Evolutionary conservation across 2,329 filamentous ascomycete genomes (phyloP), one percentile per base, ranked within the genome.

Genomic region (Pseudocercospora pini-densiflorae): DNA sequence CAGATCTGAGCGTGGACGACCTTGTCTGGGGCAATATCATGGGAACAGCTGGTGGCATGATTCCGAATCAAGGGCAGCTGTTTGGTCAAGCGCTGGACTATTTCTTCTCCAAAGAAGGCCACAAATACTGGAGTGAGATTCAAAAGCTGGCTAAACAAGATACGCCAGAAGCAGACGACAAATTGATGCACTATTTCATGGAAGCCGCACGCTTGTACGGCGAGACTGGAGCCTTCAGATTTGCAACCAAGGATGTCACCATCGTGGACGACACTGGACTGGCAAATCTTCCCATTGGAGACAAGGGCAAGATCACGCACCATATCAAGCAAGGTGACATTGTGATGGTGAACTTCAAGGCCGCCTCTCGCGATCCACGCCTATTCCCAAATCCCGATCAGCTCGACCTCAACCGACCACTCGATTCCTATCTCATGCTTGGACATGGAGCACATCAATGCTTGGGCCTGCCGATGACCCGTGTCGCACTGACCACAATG

Each of bases 1-100:
- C 68, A 9, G 59, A 81, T 2, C 74, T 81, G 6, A 76, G 81
- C 1, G 75, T 82, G 5, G 77, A 84, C 27, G 81, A 85, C 21
- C 79, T 88, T 27, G 85, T 87, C 31, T 87, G 84, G 82, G 83
- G 83, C 47, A 83, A 88, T 62, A 83, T 88, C 62, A 80, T 89
- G 49, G 85, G 85, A 33, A 87, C 86, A 0, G 85, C 85, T 0
- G 85, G 84, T 27, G 84, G 84, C 43, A 84, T 85, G 77, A 84
- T 87, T 3, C 79, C 83, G 2, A 87, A 86, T 64, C 86, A 88
- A 71, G 85, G 83, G 7, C 85, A 87, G 65, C 81, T 88, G 23
- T 87, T 88, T 71, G 83, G 80, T 0, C 86, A 88, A 68, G 85
- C 81, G 27, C 74, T 89, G 58, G 87, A 88, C 71, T 86, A 83